These are phyloP conservation scores for Penicillium concentricum DNA, from an alignment of 2,329 filamentous ascomycete genomes.

Conservation along the genomic window DNA sequence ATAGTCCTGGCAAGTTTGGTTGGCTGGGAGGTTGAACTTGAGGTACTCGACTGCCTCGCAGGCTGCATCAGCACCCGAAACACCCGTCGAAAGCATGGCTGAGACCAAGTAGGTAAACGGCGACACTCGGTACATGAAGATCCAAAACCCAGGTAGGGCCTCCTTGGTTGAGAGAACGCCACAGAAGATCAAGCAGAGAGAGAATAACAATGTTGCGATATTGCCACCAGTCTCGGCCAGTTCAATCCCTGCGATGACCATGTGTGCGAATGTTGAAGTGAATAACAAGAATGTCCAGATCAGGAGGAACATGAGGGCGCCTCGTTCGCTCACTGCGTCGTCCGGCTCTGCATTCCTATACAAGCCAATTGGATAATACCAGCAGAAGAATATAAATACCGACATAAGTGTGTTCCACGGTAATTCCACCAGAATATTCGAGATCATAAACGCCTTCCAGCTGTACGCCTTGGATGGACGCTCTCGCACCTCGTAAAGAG, in stretches of 20 bases:
- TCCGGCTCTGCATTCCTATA: conserved; percentile 41
- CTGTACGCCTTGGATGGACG: conserved; percentile 66
- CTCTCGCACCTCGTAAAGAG: conserved; percentile 58
- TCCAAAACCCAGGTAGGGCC: conserved; percentile 6
- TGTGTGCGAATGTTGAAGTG: conserved; percentile 69
- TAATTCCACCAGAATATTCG: conserved; percentile 1
- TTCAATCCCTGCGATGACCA: conserved; percentile 69
- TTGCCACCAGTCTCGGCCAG: conserved; percentile 73
- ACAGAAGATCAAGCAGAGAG: conserved; percentile 71
- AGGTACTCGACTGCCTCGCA: conserved; percentile 6
- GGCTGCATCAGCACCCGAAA: not conserved
- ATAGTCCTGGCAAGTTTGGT: conserved; percentile 12
- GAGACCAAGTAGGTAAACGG: conserved; percentile 5
- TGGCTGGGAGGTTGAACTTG: not conserved
- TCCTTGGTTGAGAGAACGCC: not conserved
- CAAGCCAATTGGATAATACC: conserved; percentile 64
- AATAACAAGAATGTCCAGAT: conserved; percentile 68
- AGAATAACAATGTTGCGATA: conserved; percentile 73
- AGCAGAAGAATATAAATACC: conserved; percentile 71
- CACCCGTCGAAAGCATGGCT: conserved; percentile 1
- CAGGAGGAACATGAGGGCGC: conserved; percentile 65
- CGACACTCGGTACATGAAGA: conserved; percentile 8
- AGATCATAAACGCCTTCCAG: conserved; percentile 65
- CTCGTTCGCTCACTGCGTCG: conserved; percentile 48
- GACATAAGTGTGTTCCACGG: conserved; percentile 33